phyloP scores from a whole-genome alignment of 805 yeast genomes.

The Starmerella apicola region DNA sequence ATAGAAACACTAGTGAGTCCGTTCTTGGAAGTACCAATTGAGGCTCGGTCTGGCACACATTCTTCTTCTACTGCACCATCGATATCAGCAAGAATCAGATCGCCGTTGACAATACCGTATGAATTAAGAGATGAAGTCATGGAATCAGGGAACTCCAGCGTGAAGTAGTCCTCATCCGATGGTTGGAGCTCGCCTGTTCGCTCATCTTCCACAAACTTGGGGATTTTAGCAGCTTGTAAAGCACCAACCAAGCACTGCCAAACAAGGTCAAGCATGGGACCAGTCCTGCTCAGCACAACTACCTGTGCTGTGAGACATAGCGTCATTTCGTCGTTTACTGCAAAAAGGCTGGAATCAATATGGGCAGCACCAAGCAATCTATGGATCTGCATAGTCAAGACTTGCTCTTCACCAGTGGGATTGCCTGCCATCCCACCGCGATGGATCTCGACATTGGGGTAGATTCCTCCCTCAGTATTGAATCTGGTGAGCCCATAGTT shows the following conservation, averaged over 20 bases:
- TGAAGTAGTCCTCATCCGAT: constrained; percentile 23
- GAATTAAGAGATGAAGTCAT: constrained; percentile 31
- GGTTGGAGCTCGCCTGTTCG: constrained; percentile 36
- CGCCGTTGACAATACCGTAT: constrained; percentile 41
- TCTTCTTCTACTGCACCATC: constrained; percentile 79
- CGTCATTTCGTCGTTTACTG: constrained; percentile 28
- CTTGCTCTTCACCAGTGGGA: constrained; percentile 79
- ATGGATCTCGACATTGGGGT: constrained; percentile 64
- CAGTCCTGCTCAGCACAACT: constrained; percentile 66
- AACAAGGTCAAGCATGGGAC: constrained; percentile 68
- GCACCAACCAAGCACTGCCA: constrained; percentile 60
- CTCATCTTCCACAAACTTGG: constrained; percentile 52
- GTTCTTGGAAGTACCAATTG: constrained; percentile 28
- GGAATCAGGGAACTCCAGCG: constrained; percentile 32
- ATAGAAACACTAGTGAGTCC: not conserved
- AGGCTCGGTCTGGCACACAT: constrained; percentile 42
- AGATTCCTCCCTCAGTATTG: constrained; percentile 39
- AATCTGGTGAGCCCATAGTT: constrained; percentile 48
- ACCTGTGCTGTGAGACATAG: constrained; percentile 59
- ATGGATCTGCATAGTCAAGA: constrained; percentile 50
- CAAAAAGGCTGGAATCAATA: constrained; percentile 31
- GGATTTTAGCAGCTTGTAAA: constrained; percentile 46
- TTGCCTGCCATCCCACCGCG: constrained; percentile 60
- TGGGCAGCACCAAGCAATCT: constrained; percentile 49
- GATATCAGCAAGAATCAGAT: constrained; percentile 51